These are phyloP conservation scores for Dactylellina haptotyla DNA, from an alignment of 2,329 filamentous ascomycete species.

Conservation along the genomic window DNA sequence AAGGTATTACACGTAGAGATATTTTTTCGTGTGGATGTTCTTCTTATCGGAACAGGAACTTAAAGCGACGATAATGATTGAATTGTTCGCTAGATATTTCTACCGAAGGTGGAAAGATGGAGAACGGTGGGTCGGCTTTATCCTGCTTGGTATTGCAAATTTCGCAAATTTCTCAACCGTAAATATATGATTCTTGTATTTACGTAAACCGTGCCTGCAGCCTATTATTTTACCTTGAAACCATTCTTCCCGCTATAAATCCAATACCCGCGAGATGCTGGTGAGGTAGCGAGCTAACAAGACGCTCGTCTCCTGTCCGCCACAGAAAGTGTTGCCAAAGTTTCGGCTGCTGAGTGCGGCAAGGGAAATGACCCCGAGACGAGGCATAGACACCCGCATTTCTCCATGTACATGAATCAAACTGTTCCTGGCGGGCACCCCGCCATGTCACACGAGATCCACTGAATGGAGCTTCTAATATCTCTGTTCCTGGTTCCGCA, in stretches of 20 bases:
- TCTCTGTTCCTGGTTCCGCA: neutral
- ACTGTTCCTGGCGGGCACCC: neutral
- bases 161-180: too few species aligned
- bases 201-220: too few species aligned
- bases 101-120: too few species aligned
- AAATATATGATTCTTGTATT: too few species aligned
- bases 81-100: too few species aligned
- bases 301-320: constrained; percentile 1
- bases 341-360: constrained; percentile 25
- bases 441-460: constrained; percentile 4
- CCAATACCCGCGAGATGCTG: neutral
- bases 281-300: too few species aligned
- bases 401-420: neutral
- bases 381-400: constrained; percentile 5
- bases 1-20: neutral
- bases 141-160: too few species aligned
- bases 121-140: too few species aligned
- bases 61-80: too few species aligned
- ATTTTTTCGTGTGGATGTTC: neutral
- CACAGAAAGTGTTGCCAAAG: neutral
- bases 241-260: too few species aligned
- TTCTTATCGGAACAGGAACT: neutral
- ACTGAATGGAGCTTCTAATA: neutral
- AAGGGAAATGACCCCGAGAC: constrained; percentile 29
- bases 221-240: too few species aligned